Evolutionary conservation across 2,329 filamentous ascomycete genomes (phyloP), one percentile per base, ranked within the genome.

Genomic region (Colletotrichum magnum): DNA sequence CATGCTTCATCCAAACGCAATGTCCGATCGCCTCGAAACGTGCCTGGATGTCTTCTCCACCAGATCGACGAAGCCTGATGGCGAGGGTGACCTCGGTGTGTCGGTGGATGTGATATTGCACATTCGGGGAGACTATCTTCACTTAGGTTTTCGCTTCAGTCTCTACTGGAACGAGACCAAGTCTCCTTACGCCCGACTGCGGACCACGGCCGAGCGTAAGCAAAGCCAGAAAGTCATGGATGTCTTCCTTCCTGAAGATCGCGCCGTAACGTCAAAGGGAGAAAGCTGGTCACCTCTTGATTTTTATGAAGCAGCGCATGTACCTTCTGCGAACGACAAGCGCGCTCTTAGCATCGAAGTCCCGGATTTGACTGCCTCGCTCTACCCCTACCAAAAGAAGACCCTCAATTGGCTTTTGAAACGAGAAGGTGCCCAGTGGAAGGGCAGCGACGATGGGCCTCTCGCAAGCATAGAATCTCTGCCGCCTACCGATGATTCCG

Each of bases 341-440:
- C 72, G 77, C 4, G 67, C 83, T 0, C 73, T 76, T 2, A 77
- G 79, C 0, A 80, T 89, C 43, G 45, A 79, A 3, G 77, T 89
- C 6, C 79, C 83, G 0, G 79, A 78, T 28, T 81, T 86, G 58
- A 80, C 80, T 52, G 84, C 89, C 1, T 81, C 79, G 0, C 79
- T 94, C 0, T 94, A 90, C 75, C 92, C 92, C 0, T 95, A 94
- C 69, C 93, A 95, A 77, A 88, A 88, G 64, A 83, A 92, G 68
- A 88, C 92, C 2, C 83, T 94, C 2, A 84, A 89, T 56, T 95
- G 93, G 93, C 82, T 94, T 67, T 78, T 95, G 53, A 79, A 80
- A 50, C 86, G 90, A 53, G 93, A 95, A 79, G 89, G 89, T 5
- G 85, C 89, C 3, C 76, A 81, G 24, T 90, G 86, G 84, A 75